Percentiles rank a stretch among this genome's conserved stretches.
Conservation (phyloP, 768 basidiomycete species). For the Grammothele lineata region DNA sequence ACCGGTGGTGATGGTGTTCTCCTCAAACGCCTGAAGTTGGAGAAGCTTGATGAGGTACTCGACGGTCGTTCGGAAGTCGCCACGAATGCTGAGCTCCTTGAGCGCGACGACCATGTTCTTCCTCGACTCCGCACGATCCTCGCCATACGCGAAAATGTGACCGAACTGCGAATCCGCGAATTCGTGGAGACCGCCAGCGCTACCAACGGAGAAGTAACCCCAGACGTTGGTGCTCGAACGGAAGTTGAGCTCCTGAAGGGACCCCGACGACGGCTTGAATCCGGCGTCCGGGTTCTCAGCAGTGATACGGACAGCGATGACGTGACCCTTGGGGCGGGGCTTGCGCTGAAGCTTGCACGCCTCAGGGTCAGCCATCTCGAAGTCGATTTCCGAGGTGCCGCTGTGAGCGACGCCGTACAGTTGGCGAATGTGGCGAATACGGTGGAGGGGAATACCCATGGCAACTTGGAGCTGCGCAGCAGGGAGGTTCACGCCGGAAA, state of each 20-base stretch:
- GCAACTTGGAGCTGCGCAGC: constrained; percentile 96
- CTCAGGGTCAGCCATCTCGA: constrained; percentile 90
- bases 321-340: constrained; percentile 95
- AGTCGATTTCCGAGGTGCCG: constrained; percentile 90
- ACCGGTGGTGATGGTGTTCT: constrained; percentile 97
- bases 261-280: constrained; percentile 98
- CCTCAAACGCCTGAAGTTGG: constrained; percentile 92
- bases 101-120: constrained; percentile 99
- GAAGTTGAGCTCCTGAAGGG: constrained; percentile 98
- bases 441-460: constrained; percentile 96
- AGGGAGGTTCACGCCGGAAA: constrained; percentile 96
- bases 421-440: constrained; percentile 92
- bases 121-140: constrained; percentile 89
- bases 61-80: constrained; percentile 97
- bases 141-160: constrained; percentile 98
- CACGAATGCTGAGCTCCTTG: constrained; percentile 97
- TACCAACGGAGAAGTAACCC: constrained; percentile 98
- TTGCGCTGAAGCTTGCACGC: constrained; percentile 87
- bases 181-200: constrained; percentile 95
- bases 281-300: constrained; percentile 99
- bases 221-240: constrained; percentile 98
- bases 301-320: constrained; percentile 98
- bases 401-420: constrained; percentile 93
- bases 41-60: constrained; percentile 98
- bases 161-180: constrained; percentile 99